Percentiles rank a stretch among this genome's conserved stretches.
phyloP scores from a whole-genome alignment of 2,329 filamentous ascomycete genomes.

The Tolypocladium paradoxum region DNA sequence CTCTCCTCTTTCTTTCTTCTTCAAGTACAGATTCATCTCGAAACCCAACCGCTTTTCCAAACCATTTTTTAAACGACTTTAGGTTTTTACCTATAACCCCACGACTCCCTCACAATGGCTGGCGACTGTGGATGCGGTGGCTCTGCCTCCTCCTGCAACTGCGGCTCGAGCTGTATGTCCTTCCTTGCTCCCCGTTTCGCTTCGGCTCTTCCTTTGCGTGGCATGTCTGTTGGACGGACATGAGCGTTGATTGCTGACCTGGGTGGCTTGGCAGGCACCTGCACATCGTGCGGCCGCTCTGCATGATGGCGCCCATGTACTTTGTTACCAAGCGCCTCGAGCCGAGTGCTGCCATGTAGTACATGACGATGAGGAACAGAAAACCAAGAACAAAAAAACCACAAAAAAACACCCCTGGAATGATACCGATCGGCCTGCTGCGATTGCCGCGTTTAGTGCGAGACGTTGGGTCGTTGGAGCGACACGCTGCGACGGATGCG shows the following conservation, averaged over 20 bases:
- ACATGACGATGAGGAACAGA: neutral
- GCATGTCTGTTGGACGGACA: neutral
- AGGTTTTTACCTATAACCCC: constrained; percentile 4
- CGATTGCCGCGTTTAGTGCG: neutral
- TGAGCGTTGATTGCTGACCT: constrained; percentile 5
- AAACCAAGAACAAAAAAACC: constrained; percentile 7
- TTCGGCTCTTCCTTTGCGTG: neutral
- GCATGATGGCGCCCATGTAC: neutral
- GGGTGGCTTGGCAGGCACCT: constrained; percentile 14
- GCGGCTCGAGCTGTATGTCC: constrained; percentile 24
- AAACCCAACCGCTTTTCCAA: constrained; percentile 3
- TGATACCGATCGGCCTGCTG: neutral
- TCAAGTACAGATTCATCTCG: constrained; percentile 8
- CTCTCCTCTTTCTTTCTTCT: neutral
- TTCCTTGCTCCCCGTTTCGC: neutral
- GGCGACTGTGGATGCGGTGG: constrained; percentile 26
- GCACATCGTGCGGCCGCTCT: constrained; percentile 15
- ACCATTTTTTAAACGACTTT: neutral
- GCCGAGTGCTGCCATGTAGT: neutral
- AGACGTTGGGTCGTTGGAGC: neutral
- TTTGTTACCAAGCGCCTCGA: neutral
- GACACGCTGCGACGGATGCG: neutral
- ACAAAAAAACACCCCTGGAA: neutral
- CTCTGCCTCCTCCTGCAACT: constrained; percentile 21
- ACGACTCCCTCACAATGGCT: constrained; percentile 19